phyloP scores from a whole-genome alignment of 2,329 filamentous ascomycete genomes.

The Fusarium avenaceum region DNA sequence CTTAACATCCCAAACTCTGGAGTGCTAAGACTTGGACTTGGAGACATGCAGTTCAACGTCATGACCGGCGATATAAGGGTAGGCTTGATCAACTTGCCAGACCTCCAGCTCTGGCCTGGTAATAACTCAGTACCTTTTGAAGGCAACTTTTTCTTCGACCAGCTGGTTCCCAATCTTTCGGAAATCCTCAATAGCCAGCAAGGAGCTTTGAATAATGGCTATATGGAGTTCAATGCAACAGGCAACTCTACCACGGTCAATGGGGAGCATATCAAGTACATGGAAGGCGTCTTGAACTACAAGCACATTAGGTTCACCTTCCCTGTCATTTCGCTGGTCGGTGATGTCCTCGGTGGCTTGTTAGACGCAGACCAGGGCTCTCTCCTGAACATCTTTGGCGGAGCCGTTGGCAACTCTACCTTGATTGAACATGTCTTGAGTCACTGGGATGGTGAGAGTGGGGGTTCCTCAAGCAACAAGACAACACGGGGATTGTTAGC shows the following conservation, averaged over 20 bases:
- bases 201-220: constrained; percentile 55
- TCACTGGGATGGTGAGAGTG: constrained; percentile 51
- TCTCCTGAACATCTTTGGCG: constrained; percentile 54
- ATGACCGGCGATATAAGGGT: constrained; percentile 57
- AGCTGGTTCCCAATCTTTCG: constrained; percentile 58
- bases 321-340: constrained; percentile 56
- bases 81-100: constrained; percentile 56
- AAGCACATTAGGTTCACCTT: constrained; percentile 54
- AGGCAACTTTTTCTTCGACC: constrained; percentile 58
- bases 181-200: constrained; percentile 56
- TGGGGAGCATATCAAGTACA: constrained; percentile 59
- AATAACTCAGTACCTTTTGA: constrained; percentile 59
- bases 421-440: constrained; percentile 55
- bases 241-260: constrained; percentile 59
- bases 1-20: constrained; percentile 62
- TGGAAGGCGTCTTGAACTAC: constrained; percentile 60
- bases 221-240: constrained; percentile 57
- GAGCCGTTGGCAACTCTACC: constrained; percentile 57
- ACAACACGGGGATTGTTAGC: constrained; percentile 1
- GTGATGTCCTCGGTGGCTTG: constrained; percentile 56
- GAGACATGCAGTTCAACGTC: constrained; percentile 62
- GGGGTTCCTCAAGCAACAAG: not conserved
- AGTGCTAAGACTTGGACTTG: constrained; percentile 59
- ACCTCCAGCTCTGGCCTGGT: constrained; percentile 58
- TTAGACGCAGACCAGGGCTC: constrained; percentile 48